Conservation (phyloP, 2,329 filamentous ascomycete genomes). For the Venturia asperata region DNA sequence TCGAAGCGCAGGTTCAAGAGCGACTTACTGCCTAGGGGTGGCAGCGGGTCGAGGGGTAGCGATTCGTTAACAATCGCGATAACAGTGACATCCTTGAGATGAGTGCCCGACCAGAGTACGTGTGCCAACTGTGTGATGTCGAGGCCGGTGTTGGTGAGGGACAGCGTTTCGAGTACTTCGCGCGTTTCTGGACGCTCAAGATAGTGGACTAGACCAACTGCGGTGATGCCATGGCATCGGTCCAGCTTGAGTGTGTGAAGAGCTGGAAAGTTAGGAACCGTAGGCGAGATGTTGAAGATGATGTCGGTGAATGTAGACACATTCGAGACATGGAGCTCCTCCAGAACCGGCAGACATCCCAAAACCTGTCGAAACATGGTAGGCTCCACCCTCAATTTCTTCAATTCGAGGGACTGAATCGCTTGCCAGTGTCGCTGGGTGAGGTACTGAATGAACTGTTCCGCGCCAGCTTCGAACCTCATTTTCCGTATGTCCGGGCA, state of each 20-base stretch:
- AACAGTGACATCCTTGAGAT: slow-evolving; percentile 53
- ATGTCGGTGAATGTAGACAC: slow-evolving; percentile 67
- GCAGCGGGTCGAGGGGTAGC: slow-evolving; percentile 51
- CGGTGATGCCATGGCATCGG: slow-evolving; percentile 64
- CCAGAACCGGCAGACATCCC: slow-evolving; percentile 57
- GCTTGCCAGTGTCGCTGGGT: slow-evolving; percentile 60
- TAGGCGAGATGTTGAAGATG: slow-evolving; percentile 60
- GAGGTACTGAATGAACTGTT: slow-evolving; percentile 67
- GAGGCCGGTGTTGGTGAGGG: slow-evolving; percentile 65
- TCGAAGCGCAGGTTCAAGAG: slow-evolving; percentile 75
- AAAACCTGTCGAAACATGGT: slow-evolving; percentile 64
- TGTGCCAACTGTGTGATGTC: slow-evolving; percentile 54
- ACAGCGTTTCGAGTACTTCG: slow-evolving; percentile 58
- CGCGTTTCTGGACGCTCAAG: slow-evolving; percentile 55
- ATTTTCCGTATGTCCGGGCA: slow-evolving; percentile 84
- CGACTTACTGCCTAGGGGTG: slow-evolving; percentile 59
- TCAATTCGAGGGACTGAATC: slow-evolving; percentile 67
- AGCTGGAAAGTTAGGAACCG: slow-evolving; percentile 65
- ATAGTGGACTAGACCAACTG: slow-evolving; percentile 61
- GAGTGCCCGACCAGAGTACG: slow-evolving; percentile 51
- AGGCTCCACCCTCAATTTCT: slow-evolving; percentile 62
- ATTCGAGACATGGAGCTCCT: slow-evolving; percentile 66
- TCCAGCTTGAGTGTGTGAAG: slow-evolving; percentile 67
- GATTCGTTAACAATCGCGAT: slow-evolving; percentile 49
- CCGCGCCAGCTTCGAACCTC: slow-evolving; percentile 72